Evolutionary conservation across 75 land plant genomes (phyloP), one percentile per base, ranked within the genome.

Genomic region (Pinus tabuliformis): DNA sequence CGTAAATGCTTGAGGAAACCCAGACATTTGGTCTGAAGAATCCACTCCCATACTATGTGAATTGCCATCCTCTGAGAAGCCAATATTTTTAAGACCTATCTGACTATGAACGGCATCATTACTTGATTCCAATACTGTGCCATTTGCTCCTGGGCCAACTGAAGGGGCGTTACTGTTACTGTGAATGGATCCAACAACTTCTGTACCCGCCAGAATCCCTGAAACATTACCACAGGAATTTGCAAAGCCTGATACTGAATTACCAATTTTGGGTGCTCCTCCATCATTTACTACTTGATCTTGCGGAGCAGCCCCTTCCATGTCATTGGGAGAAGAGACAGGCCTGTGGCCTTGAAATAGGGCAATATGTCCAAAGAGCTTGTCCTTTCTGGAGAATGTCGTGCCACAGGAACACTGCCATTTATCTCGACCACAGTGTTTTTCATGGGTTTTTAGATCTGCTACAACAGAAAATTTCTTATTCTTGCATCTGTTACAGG

Each of bases 351-450:
- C 94, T 73, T 87, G 84, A 74, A 93, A 93, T 13, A 93, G 86
- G 22, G 88, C 75, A 49, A 93, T 76, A 64, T 93, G 96, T 13
- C 96, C 96, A 66, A 91, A 83, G 5, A 93, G 80, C 85, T 93
- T 93, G 72, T 93, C 96, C 82, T 93, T 93, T 63, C 96, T 88
- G 2, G 94, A 91, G 75, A 93, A 93, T 0, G 90, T 91, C 0
- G 96, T 93, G 0, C 96, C 96, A 84, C 96, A 93, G 1, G 96
- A 93, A 76, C 96, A 93, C 56, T 85, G 94, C 96, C 96, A 93
- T 71, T 89, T 89, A 58, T 89, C 92, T n/a, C 75, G 75, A 6
- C 96, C 94, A 80, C 96, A 93, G 37, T 93, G 94, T 77, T 93
- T 93, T 65, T 91, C 96, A 75, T 93, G 96, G 20, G 96, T 93